Evolutionary conservation across 2,329 filamentous ascomycete genomes (phyloP).

Genomic region (Emydomyces testavorans): DNA sequence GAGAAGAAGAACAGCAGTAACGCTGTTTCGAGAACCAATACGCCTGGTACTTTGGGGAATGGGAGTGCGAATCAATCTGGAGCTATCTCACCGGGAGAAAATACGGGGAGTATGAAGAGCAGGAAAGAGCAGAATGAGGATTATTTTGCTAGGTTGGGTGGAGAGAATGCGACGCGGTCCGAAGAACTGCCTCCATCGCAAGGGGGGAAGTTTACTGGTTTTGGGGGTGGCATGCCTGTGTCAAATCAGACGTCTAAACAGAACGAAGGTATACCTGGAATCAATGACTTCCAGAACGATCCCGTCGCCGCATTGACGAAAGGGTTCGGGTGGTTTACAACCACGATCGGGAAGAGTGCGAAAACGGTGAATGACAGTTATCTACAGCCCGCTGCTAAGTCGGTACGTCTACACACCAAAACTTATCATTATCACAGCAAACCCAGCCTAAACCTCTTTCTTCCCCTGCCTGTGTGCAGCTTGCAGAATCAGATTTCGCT

Average conservation of each 20-base stretch:
- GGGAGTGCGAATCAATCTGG: slow-evolving; percentile 17
- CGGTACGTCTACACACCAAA: slow-evolving; percentile 49
- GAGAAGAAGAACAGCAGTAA: slow-evolving; percentile 40
- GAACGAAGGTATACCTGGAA: slow-evolving; percentile 45
- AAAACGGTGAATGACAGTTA: slow-evolving; percentile 85
- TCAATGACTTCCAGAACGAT: slow-evolving; percentile 87
- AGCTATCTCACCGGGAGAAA: slow-evolving; percentile 21
- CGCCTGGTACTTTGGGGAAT: slow-evolving; percentile 21
- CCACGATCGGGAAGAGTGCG: slow-evolving; percentile 76
- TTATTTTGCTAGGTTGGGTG: slow-evolving; percentile 78
- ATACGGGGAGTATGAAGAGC: slow-evolving; percentile 35
- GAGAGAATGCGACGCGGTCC: slow-evolving; percentile 65
- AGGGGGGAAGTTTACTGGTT: slow-evolving; percentile 84
- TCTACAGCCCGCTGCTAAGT: slow-evolving; percentile 83
- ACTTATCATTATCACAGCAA: no score
- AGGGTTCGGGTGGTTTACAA: slow-evolving; percentile 88
- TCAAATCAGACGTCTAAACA: slow-evolving; percentile 18
- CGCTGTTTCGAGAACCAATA: slow-evolving; percentile 29
- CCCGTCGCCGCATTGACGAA: slow-evolving; percentile 79
- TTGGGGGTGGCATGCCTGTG: slow-evolving; percentile 63
- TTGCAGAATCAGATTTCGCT: slow-evolving; percentile 69
- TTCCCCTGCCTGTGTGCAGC: slow-evolving; percentile 35
- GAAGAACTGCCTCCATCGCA: slow-evolving; percentile 71
- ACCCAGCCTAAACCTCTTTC: no score
- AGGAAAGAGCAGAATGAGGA: slow-evolving; percentile 62